Conservation (phyloP, 805 yeast species). For the Phaffomyces thermotolerans region DNA sequence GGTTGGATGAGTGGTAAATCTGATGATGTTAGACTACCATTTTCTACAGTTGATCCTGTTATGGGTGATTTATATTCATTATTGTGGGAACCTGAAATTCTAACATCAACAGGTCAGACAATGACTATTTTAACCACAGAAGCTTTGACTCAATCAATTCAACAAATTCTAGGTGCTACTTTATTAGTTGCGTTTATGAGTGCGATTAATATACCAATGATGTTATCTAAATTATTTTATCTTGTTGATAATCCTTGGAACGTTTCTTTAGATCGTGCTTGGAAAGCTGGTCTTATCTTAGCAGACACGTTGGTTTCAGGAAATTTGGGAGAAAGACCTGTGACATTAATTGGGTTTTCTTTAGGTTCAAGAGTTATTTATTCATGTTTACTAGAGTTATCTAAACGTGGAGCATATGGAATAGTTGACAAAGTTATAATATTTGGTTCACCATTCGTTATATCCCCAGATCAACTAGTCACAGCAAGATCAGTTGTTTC, state of each 20-base stretch:
- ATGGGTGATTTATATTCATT: slow-evolving; percentile 94
- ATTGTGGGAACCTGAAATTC: slow-evolving; percentile 97
- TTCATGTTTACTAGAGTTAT: slow-evolving; percentile 82
- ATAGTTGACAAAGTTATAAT: slow-evolving; percentile 80
- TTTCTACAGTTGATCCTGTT: slow-evolving; percentile 93
- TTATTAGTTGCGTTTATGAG: slow-evolving; percentile 85
- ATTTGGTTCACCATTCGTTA: slow-evolving; percentile 84
- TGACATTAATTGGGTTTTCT: slow-evolving; percentile 88
- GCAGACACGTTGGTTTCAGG: slow-evolving; percentile 88
- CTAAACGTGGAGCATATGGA: slow-evolving; percentile 81
- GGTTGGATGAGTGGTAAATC: slow-evolving; percentile 97
- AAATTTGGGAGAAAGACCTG: slow-evolving; percentile 87
- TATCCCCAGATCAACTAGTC: slow-evolving; percentile 68
- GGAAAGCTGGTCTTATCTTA: slow-evolving; percentile 87
- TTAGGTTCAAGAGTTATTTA: slow-evolving; percentile 88
- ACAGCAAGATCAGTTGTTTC: slow-evolving; percentile 80
- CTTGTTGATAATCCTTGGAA: slow-evolving; percentile 96
- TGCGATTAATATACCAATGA: slow-evolving; percentile 89
- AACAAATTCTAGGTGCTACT: slow-evolving; percentile 91
- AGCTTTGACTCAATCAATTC: slow-evolving; percentile 85
- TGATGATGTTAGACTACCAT: slow-evolving; percentile 95
- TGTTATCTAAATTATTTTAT: slow-evolving; percentile 80
- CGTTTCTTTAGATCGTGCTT: slow-evolving; percentile 92
- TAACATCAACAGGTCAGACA: slow-evolving; percentile 93
- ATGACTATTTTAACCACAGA: slow-evolving; percentile 90